Percentiles rank a stretch among this genome's conserved stretches.
Evolutionary conservation across 208 protist genomes (phyloP).

Genomic region (Crithidia expoeki): DNA sequence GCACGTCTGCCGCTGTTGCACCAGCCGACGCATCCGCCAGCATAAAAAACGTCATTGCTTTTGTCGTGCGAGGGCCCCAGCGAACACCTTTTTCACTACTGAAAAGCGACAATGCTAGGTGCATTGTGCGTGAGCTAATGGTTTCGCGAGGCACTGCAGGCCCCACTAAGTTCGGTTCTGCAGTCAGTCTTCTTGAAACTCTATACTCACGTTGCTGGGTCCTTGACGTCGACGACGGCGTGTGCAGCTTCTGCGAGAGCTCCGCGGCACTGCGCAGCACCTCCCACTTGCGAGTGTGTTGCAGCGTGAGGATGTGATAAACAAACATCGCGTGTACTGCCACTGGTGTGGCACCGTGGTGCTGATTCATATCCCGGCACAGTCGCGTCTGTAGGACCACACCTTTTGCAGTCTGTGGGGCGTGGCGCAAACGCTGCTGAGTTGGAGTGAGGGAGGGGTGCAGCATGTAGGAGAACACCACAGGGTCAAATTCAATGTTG

Average conservation of each 20-base stretch:
- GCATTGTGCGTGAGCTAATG: constrained; percentile 60
- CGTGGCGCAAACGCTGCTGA: constrained; percentile 32
- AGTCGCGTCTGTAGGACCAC: constrained; percentile 79
- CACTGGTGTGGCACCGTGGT: constrained; percentile 36
- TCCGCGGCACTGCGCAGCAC: constrained; percentile 51
- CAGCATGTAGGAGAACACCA: constrained; percentile 76
- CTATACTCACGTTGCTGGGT: no score
- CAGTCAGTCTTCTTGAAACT: no score
- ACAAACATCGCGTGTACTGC: constrained; percentile 87
- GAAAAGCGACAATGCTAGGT: constrained; percentile 61
- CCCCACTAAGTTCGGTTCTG: background rate
- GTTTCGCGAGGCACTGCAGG: constrained; percentile 16
- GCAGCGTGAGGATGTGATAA: constrained; percentile 78
- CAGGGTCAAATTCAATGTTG: constrained; percentile 60
- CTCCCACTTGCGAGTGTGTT: constrained; percentile 82
- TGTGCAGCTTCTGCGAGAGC: background rate
- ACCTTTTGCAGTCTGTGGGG: constrained; percentile 52
- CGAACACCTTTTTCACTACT: constrained; percentile 69
- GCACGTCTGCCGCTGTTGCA: constrained; percentile 35
- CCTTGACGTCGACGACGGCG: no score
- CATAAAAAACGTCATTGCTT: constrained; percentile 45
- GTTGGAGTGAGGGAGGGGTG: constrained; percentile 70
- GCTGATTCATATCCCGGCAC: constrained; percentile 38
- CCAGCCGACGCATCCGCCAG: constrained; percentile 21
- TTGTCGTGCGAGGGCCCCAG: constrained; percentile 71